phyloP scores from a whole-genome alignment of 352 stramenopile genomes.

The Globisporangium emineosum region DNA sequence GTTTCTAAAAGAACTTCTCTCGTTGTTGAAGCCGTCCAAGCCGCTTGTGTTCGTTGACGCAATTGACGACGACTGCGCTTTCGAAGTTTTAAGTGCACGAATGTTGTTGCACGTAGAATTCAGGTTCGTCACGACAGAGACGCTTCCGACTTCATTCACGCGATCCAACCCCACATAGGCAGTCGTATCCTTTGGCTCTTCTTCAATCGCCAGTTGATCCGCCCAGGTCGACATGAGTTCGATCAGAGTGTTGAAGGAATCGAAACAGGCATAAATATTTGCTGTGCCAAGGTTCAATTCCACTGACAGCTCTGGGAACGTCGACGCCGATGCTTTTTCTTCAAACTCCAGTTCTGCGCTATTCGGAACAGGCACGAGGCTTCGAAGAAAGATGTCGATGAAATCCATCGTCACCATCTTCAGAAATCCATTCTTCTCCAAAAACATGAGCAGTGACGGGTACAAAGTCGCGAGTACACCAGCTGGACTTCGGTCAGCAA shows the following conservation, averaged over 20 bases:
- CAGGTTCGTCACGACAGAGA: slow-evolving; percentile 78
- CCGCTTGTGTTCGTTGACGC: background rate
- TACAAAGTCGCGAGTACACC: slow-evolving; percentile 28
- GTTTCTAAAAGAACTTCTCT: background rate
- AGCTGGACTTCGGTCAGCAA: slow-evolving; percentile 24
- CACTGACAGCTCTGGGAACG: slow-evolving; percentile 69
- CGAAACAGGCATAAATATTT: slow-evolving; percentile 88
- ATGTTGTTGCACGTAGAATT: slow-evolving; percentile 28
- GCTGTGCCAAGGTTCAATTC: slow-evolving; percentile 81
- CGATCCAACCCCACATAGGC: slow-evolving; percentile 77
- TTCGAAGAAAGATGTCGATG: slow-evolving; percentile 79
- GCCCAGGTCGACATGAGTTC: slow-evolving; percentile 68
- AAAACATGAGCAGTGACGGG: slow-evolving; percentile 70
- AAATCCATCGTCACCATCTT: slow-evolving; percentile 85
- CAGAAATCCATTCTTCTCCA: slow-evolving; percentile 81
- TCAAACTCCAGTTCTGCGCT: slow-evolving; percentile 15
- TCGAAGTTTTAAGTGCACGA: slow-evolving; percentile 23
- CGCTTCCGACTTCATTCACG: slow-evolving; percentile 45
- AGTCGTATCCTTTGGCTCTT: slow-evolving; percentile 65
- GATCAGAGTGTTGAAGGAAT: slow-evolving; percentile 86
- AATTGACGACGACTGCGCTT: slow-evolving; percentile 4
- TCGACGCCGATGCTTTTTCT: slow-evolving; percentile 34
- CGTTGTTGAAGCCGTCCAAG: background rate
- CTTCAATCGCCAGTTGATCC: slow-evolving; percentile 63
- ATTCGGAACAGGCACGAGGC: slow-evolving; percentile 42